phyloP scores from a whole-genome alignment of 2,329 filamentous ascomycete genomes.

The Plectosphaerella cucumerina region DNA sequence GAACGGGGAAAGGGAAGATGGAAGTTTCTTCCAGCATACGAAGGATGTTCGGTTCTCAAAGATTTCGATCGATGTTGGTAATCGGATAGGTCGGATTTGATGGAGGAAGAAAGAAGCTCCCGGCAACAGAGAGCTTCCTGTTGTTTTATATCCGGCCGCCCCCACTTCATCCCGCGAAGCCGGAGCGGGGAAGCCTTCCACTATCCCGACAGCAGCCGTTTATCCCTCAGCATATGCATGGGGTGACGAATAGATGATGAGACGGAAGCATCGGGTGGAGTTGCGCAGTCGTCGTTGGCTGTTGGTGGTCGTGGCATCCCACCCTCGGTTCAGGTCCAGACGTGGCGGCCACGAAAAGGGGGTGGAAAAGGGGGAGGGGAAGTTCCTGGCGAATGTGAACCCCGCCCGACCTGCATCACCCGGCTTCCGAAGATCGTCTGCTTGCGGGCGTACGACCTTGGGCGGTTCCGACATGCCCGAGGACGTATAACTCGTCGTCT shows the following conservation, averaged over 20 bases:
- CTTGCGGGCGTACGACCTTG: too few species aligned
- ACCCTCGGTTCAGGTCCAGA: too few species aligned
- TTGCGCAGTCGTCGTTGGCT: background rate
- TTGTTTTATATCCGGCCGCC: background rate
- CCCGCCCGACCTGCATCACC: too few species aligned
- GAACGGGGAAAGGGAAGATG: background rate
- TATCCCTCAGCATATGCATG: background rate
- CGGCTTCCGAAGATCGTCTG: too few species aligned
- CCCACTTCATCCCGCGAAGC: background rate
- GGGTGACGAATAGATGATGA: background rate
- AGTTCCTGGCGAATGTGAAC: too few species aligned
- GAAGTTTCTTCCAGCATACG: constrained; percentile 1
- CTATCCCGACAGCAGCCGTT: background rate
- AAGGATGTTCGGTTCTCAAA: background rate
- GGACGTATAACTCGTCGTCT: too few species aligned
- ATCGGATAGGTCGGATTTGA: background rate
- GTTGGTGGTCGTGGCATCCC: background rate
- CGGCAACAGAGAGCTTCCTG: background rate
- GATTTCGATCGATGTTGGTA: background rate
- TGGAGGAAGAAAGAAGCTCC: background rate
- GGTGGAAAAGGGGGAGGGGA: too few species aligned
- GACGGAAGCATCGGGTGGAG: background rate
- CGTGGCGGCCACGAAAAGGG: too few species aligned
- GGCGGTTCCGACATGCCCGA: too few species aligned
- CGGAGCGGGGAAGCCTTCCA: background rate